A percentile compares a stretch with the other conserved stretches of the same genome.
Evolutionary conservation across 1,284 basidiomycete species (phyloP).

Genomic region (Marasmius fiardii): DNA sequence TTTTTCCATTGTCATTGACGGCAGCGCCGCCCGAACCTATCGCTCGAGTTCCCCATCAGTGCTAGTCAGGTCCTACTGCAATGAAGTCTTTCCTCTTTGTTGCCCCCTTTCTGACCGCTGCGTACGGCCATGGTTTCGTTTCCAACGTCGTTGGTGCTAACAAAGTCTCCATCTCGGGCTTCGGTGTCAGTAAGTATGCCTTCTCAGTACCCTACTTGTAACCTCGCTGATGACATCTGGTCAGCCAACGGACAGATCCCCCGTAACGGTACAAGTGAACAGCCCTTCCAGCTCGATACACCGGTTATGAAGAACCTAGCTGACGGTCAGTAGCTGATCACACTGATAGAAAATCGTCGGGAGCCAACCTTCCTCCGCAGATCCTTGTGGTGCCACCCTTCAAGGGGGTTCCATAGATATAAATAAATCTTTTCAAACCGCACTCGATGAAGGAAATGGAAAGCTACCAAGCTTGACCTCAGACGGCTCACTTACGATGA

Average conservation of each 20-base stretch:
- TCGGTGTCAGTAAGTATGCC: slow-evolving; percentile 19
- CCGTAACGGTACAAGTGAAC: slow-evolving; percentile 18
- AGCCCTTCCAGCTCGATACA: slow-evolving; percentile 21
- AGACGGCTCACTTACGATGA: slow-evolving; percentile 16
- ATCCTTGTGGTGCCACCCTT: slow-evolving; percentile 21
- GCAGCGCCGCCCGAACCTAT: slow-evolving; percentile 3
- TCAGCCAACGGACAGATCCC: slow-evolving; percentile 10
- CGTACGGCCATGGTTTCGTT: slow-evolving; percentile 17
- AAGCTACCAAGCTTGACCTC: slow-evolving; percentile 14
- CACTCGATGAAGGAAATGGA: slow-evolving; percentile 16
- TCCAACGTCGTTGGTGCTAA: slow-evolving; percentile 16
- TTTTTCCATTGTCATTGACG: slow-evolving; percentile 1
- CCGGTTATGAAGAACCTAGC: slow-evolving; percentile 19
- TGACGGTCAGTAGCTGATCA: slow-evolving; percentile 10
- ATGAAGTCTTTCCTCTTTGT: slow-evolving; percentile 14
- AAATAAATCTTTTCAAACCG: slow-evolving; percentile 10
- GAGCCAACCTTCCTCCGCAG: background rate
- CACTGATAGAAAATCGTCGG: background rate
- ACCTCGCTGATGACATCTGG: background rate
- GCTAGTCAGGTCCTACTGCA: background rate
- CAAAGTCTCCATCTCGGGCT: slow-evolving; percentile 16
- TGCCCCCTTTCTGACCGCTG: slow-evolving; percentile 10
- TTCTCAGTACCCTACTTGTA: background rate
- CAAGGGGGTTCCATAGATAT: slow-evolving; percentile 18
- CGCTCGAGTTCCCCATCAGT: background rate